Base-by-base conservation (phyloP, 768 basidiomycete species). In the Auricularia heimuer region DNA sequence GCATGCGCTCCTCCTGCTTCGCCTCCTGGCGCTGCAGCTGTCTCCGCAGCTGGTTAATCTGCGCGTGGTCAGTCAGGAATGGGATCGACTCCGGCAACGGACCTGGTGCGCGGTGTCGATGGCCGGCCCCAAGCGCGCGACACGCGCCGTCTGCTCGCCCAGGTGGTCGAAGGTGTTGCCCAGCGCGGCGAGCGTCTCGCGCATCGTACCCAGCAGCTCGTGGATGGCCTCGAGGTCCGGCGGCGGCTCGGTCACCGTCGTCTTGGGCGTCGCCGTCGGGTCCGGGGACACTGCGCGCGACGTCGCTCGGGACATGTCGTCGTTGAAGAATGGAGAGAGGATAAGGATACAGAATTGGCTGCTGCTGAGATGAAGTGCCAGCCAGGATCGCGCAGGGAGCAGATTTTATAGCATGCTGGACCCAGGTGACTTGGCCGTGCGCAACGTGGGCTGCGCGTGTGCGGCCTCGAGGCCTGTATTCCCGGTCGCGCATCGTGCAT, bases 101-200 rank as follows among this genome's bases (percentile, higher is more conserved):
- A 82, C 83, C 73, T 83, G 77, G 45, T 79, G 74, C 3, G 74
- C 68, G 1, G 78, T 75, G 65, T 81, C 80, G 45, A 81, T 75
- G 21, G 80, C 79, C 3, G 80, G 76, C 18, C 78, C 77, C 36
- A 83, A 68, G 8, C 75, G 72, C 1, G 79, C 77, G 58, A 85
- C 73, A 45, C 73, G 76, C 56, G 77, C 75, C 0, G 79, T 78
- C 65, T 85, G 83, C n/a, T 72, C 71, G 4, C 76, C 80, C 4
- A 86, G 73, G 1, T 69, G 72, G 45, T 80, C 80, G 68, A 85
- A 80, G 1, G 81, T 79, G 12, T 70, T 68, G 2, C 78, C 74
- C 63, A 85, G 73, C 0, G 73, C 70, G 1, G 68, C 65, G 3
- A 84, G 68, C 3, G 81, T 79, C 18, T 72, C 69, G 65, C 80